These are phyloP conservation scores for Fusarium graminum DNA, from an alignment of 2,329 filamentous ascomycete genomes.

Conservation along the genomic window DNA sequence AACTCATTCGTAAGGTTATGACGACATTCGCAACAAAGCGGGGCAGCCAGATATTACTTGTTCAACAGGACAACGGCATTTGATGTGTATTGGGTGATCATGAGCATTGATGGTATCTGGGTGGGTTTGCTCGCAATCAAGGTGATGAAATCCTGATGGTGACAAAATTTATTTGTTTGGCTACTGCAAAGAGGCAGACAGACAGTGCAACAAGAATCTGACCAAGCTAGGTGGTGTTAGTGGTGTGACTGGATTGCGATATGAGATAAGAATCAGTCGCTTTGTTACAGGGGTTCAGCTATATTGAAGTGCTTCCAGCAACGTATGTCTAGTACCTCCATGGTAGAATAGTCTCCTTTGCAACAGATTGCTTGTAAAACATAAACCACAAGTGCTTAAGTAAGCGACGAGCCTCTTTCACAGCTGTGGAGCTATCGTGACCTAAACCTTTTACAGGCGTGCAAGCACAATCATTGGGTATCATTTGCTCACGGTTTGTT, in stretches of 20 bases:
- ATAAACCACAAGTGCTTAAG: conserved; percentile 35
- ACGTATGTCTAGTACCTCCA: too few species aligned
- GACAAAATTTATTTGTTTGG: neutral
- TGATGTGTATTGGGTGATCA: conserved; percentile 3
- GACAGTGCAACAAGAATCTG: neutral
- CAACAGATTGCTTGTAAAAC: neutral
- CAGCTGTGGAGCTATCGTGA: conserved; percentile 31
- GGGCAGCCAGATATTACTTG: conserved; percentile 34
- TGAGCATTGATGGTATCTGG: conserved; percentile 1
- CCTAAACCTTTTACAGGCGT: conserved; percentile 40
- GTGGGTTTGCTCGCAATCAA: conserved; percentile 19
- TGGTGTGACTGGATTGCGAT: conserved; percentile 4
- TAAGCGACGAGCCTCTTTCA: conserved; percentile 20
- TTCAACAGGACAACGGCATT: conserved; percentile 26
- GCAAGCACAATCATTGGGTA: conserved; percentile 20
- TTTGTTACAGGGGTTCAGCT: neutral
- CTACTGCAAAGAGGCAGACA: neutral
- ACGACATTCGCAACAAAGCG: conserved; percentile 39
- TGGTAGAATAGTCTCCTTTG: too few species aligned
- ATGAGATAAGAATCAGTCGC: neutral
- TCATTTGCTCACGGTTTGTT: conserved; percentile 18
- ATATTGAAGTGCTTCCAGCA: neutral
- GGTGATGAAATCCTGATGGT: neutral
- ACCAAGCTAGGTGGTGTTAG: conserved; percentile 1
- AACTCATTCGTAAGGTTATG: conserved; percentile 23